Evolutionary conservation across 768 basidiomycete species (phyloP).

Genomic region (Myochromella boudieri): DNA sequence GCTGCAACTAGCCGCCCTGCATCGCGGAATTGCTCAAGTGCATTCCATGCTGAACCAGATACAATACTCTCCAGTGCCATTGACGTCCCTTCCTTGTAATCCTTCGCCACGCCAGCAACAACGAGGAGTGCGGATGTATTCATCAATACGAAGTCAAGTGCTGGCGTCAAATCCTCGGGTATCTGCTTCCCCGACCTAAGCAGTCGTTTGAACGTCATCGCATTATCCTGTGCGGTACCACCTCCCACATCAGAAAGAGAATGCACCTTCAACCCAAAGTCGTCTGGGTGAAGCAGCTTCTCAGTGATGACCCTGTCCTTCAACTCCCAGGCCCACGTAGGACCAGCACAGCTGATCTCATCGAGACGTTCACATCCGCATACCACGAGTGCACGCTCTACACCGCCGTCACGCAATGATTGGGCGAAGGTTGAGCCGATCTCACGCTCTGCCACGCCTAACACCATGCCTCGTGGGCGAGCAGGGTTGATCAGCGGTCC

Average conservation of each 20-base stretch:
- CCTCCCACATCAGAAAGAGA: constrained; percentile 71
- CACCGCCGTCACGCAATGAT: constrained; percentile 70
- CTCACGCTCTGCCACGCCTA: constrained; percentile 83
- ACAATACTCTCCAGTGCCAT: constrained; percentile 62
- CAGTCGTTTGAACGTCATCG: constrained; percentile 65
- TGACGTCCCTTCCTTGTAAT: constrained; percentile 69
- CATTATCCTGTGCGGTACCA: constrained; percentile 78
- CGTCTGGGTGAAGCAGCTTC: constrained; percentile 59
- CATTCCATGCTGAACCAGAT: constrained; percentile 61
- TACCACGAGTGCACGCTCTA: constrained; percentile 85
- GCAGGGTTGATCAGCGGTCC: constrained; percentile 95
- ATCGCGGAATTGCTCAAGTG: constrained; percentile 50
- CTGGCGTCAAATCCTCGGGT: constrained; percentile 57
- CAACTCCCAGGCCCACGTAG: constrained; percentile 84
- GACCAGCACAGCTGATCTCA: constrained; percentile 94
- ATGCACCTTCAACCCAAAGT: constrained; percentile 78
- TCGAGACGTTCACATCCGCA: constrained; percentile 91
- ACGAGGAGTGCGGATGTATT: constrained; percentile 89
- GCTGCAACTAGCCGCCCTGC: constrained; percentile 13
- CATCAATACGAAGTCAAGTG: constrained; percentile 85
- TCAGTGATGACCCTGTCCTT: constrained; percentile 65
- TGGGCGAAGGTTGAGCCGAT: constrained; percentile 82
- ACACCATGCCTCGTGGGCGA: constrained; percentile 81
- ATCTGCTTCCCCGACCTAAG: constrained; percentile 57
- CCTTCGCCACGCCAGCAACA: constrained; percentile 72